Conservation (phyloP, 805 yeast genomes). For the Pichia pseudocactophila region DNA sequence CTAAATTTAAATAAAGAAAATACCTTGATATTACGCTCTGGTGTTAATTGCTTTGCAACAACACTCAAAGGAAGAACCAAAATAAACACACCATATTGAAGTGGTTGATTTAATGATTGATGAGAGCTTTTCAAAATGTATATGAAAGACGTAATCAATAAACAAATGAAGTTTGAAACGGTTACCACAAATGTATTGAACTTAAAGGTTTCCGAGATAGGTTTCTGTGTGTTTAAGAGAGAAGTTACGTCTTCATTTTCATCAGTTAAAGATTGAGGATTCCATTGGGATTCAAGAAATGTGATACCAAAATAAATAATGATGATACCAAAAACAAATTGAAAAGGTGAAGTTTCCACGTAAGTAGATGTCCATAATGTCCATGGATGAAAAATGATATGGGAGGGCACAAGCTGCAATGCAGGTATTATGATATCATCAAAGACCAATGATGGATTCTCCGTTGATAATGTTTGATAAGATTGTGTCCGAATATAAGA, state of each 20-base stretch:
- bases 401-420: slow-evolving; percentile 56
- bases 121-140: slow-evolving; percentile 32
- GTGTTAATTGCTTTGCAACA: slow-evolving; percentile 48
- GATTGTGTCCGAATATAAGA: slow-evolving; percentile 33
- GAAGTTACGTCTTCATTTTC: neutral
- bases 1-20: slow-evolving; percentile 27
- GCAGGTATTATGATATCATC: slow-evolving; percentile 39
- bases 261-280: slow-evolving; percentile 10
- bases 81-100: slow-evolving; percentile 42
- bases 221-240: slow-evolving; percentile 11
- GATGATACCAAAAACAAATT: slow-evolving; percentile 32
- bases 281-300: slow-evolving; percentile 46
- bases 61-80: slow-evolving; percentile 47
- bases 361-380: slow-evolving; percentile 55
- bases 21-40: slow-evolving; percentile 45
- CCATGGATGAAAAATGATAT: slow-evolving; percentile 52
- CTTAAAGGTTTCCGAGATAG: slow-evolving; percentile 35
- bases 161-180: slow-evolving; percentile 46
- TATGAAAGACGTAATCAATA: slow-evolving; percentile 20
- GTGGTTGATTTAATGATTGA: slow-evolving; percentile 34
- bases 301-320: slow-evolving; percentile 34
- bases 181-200: slow-evolving; percentile 47
- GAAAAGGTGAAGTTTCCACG: slow-evolving; percentile 45
- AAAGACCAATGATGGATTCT: slow-evolving; percentile 23
- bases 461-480: slow-evolving; percentile 20